Conservation (phyloP, 2,329 filamentous ascomycete genomes). For the Dichotomopilus funicola region DNA sequence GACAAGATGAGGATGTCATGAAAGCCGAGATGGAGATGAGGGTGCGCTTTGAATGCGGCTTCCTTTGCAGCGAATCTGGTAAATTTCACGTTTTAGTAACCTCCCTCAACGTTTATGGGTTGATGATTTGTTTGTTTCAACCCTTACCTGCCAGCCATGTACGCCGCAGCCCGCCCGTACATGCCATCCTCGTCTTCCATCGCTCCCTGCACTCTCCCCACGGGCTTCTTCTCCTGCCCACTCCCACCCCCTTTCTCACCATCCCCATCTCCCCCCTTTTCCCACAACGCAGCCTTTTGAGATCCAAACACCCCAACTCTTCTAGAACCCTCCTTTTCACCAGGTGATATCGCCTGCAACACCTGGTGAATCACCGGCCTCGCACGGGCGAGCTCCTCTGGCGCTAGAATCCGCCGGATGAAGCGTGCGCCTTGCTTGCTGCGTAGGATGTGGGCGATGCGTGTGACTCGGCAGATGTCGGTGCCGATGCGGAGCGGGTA, state of each 20-base stretch:
- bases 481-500: slow-evolving; percentile 65
- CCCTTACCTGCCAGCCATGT: slow-evolving; percentile 40
- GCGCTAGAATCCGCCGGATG: slow-evolving; percentile 41
- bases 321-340: not conserved
- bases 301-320: not conserved
- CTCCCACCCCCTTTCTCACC: not conserved
- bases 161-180: slow-evolving; percentile 16
- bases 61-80: slow-evolving; percentile 58
- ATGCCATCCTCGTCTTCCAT: not conserved
- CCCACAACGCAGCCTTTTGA: not conserved
- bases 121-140: not conserved
- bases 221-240: not conserved
- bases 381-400: slow-evolving; percentile 32
- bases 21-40: slow-evolving; percentile 51
- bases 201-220: not conserved
- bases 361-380: slow-evolving; percentile 9
- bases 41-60: slow-evolving; percentile 66
- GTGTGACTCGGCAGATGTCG: slow-evolving; percentile 66
- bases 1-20: slow-evolving; percentile 49
- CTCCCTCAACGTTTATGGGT: not conserved
- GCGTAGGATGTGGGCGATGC: slow-evolving; percentile 55
- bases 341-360: not conserved
- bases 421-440: slow-evolving; percentile 35
- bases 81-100: not conserved
- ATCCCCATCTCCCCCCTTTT: not conserved